A percentile compares a stretch with the other conserved stretches of the same genome.
phyloP scores from a whole-genome alignment of 805 yeast genomes.

The Candida endomychidarum region DNA sequence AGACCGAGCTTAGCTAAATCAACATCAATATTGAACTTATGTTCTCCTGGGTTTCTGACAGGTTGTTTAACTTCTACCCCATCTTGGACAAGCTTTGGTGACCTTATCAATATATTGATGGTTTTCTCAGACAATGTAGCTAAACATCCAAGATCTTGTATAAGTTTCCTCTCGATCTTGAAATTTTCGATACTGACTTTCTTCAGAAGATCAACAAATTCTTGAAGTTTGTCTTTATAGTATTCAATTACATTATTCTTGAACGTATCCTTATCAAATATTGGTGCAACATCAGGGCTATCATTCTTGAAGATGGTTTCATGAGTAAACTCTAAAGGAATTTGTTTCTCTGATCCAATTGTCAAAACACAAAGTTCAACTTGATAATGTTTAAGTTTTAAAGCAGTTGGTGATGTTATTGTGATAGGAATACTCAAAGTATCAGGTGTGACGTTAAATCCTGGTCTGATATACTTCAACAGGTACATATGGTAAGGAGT shows the following conservation, averaged over 20 bases:
- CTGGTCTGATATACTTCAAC: conserved; percentile 26
- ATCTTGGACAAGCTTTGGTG: conserved; percentile 15
- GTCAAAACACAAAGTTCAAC: conserved; percentile 35
- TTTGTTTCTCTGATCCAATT: conserved; percentile 30
- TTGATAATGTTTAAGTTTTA: conserved; percentile 21
- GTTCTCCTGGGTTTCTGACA: conserved; percentile 2
- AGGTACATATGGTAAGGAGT: conserved; percentile 20
- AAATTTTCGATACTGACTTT: conserved; percentile 26
- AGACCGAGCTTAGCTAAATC: conserved; percentile 14
- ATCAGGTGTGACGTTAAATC: background rate
- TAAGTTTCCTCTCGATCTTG: conserved; percentile 27
- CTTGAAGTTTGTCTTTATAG: conserved; percentile 19
- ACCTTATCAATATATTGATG: conserved; percentile 23
- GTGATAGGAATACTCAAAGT: conserved; percentile 11
- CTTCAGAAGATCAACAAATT: conserved; percentile 20
- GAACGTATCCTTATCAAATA: conserved; percentile 24
- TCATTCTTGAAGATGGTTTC: conserved; percentile 30
- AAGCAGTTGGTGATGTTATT: conserved; percentile 12
- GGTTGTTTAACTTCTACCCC: background rate
- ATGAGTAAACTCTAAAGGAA: conserved; percentile 40
- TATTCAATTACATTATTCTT: conserved; percentile 23
- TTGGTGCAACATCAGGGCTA: conserved; percentile 8
- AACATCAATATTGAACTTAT: conserved; percentile 15
- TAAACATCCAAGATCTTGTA: conserved; percentile 31
- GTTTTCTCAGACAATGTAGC: conserved; percentile 25